These are phyloP conservation scores for Agrocybe chaxingu DNA, from an alignment of 768 basidiomycete species.

Conservation along the genomic window DNA sequence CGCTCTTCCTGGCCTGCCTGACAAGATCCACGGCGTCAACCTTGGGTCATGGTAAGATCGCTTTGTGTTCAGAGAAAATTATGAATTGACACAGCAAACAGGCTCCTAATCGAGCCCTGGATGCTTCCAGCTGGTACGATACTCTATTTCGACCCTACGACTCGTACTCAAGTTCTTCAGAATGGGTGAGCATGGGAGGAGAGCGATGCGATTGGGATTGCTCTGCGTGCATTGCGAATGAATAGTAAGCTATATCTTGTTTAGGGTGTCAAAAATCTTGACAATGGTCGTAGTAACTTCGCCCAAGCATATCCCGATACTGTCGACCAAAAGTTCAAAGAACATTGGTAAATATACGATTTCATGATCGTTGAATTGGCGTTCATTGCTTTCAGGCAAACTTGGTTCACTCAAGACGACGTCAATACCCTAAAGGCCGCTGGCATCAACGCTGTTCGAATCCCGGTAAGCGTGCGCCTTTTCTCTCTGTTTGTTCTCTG, in stretches of 20 bases:
- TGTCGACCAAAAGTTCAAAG: slow-evolving; percentile 54
- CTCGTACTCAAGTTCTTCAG: slow-evolving; percentile 26
- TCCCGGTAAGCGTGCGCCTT: slow-evolving; percentile 50
- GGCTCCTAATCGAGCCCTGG: slow-evolving; percentile 80
- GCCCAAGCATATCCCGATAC: slow-evolving; percentile 56
- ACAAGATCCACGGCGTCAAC: slow-evolving; percentile 71
- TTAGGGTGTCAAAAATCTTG: neutral
- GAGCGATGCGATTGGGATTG: slow-evolving; percentile 52
- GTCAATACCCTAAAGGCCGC: slow-evolving; percentile 48
- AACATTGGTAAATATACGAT: slow-evolving; percentile 51
- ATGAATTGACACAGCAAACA: slow-evolving; percentile 20
- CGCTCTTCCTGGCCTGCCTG: slow-evolving; percentile 23
- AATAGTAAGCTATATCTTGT: slow-evolving; percentile 48
- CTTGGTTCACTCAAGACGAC: slow-evolving; percentile 70
- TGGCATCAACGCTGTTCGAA: slow-evolving; percentile 74
- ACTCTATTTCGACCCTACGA: neutral
- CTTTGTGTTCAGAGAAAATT: slow-evolving; percentile 34
- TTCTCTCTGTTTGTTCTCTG: neutral
- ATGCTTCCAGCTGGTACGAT: slow-evolving; percentile 66
- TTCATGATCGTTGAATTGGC: neutral
- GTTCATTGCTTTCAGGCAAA: slow-evolving; percentile 35
- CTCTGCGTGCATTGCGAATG: slow-evolving; percentile 58
- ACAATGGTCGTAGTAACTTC: slow-evolving; percentile 42
- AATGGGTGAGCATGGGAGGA: slow-evolving; percentile 76
- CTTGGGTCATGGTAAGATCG: slow-evolving; percentile 56